Conservation (phyloP, 345 rosid genomes). For the Camelina laxa region DNA sequence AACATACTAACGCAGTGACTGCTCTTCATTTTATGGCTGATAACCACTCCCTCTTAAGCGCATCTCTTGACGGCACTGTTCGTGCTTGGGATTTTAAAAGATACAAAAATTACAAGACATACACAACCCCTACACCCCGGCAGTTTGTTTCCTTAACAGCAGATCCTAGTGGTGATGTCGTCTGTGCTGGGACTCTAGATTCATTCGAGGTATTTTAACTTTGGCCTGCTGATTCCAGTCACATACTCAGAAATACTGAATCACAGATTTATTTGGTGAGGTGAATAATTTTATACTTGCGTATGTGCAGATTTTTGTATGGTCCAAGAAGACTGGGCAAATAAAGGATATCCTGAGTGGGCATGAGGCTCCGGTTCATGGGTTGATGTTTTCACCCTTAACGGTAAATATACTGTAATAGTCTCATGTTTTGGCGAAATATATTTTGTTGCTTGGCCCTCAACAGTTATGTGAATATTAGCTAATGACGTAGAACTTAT, state of each 20-base stretch:
- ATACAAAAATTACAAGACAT: constrained; percentile 91
- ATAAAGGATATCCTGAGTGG: constrained; percentile 90
- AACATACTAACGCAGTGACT: constrained; percentile 92
- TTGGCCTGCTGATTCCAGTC: background rate
- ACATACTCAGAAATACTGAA: background rate
- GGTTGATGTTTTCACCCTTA: constrained; percentile 83
- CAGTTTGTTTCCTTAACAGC: constrained; percentile 97
- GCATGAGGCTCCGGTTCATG: constrained; percentile 99
- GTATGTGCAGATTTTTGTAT: constrained; percentile 76
- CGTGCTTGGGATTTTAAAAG: constrained; percentile 99
- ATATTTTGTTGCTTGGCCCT: constrained; percentile 6
- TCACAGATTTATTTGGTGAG: constrained; percentile 3
- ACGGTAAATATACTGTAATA: constrained; percentile 59
- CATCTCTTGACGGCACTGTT: constrained; percentile 95
- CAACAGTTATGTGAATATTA: constrained; percentile 7
- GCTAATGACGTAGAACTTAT: background rate
- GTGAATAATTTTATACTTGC: constrained; percentile 25
- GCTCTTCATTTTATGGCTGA: constrained; percentile 97
- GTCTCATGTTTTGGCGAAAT: constrained; percentile 2
- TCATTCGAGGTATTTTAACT: constrained; percentile 77
- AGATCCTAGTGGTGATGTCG: constrained; percentile 92
- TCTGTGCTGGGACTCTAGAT: constrained; percentile 96
- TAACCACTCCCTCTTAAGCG: constrained; percentile 85
- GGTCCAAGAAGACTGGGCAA: constrained; percentile 99
- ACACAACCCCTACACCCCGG: constrained; percentile 87